Evolutionary conservation across 2,329 filamentous ascomycete genomes (phyloP).

Genomic region (Beauveria rudraprayagi): DNA sequence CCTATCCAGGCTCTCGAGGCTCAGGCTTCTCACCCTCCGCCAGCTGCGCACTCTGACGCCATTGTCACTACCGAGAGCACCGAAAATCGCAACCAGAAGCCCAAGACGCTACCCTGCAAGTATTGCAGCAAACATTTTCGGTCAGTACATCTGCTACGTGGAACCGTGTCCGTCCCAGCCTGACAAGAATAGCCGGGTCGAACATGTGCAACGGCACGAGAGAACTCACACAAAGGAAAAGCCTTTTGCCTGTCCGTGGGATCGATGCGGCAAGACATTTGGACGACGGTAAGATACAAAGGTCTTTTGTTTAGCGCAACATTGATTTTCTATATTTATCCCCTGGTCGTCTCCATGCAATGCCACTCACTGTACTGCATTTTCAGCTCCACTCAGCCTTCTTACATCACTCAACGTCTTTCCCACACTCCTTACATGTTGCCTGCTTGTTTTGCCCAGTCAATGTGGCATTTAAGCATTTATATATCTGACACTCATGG

Average conservation of each 20-base stretch:
- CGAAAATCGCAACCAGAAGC: slow-evolving; percentile 49
- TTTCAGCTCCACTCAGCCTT: slow-evolving; percentile 6
- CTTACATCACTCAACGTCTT: slow-evolving; percentile 11
- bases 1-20: slow-evolving; percentile 46
- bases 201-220: slow-evolving; percentile 57
- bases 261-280: slow-evolving; percentile 54
- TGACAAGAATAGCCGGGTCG: slow-evolving; percentile 42
- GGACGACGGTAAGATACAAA: slow-evolving; percentile 46
- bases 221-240: slow-evolving; percentile 59
- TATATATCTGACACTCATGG: slow-evolving; percentile 43
- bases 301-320: slow-evolving; percentile 7
- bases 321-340: slow-evolving; percentile 3
- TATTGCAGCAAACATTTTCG: slow-evolving; percentile 57
- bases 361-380: slow-evolving; percentile 10
- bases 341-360: slow-evolving; percentile 7
- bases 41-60: slow-evolving; percentile 15
- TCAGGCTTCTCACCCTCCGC: slow-evolving; percentile 25
- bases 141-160: slow-evolving; percentile 23
- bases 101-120: slow-evolving; percentile 54
- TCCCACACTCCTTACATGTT: background rate
- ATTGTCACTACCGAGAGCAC: slow-evolving; percentile 35
- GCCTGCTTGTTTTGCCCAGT: background rate
- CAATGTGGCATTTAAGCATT: background rate
- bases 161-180: background rate
- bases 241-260: slow-evolving; percentile 52